A percentile compares a stretch with the other conserved stretches of the same genome.
Evolutionary conservation across 192 early-diverging fungal genomes (phyloP).

Genomic region (Podila epicladia): DNA sequence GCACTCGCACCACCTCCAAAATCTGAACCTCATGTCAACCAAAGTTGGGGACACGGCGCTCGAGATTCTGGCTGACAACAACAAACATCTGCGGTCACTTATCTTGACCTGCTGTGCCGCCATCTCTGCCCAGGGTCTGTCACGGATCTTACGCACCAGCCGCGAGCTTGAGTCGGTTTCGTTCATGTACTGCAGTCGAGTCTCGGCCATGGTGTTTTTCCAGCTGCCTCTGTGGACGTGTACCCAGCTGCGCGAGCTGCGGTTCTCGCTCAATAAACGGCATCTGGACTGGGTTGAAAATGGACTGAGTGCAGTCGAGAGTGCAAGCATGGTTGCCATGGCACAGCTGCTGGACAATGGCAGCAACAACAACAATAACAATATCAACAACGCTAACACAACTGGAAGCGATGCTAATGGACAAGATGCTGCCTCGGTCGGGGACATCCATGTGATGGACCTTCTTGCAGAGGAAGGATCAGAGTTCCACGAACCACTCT

Average conservation of each 20-base stretch:
- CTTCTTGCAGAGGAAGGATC: not conserved
- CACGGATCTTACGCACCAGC: conserved; percentile 1
- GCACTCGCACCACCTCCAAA: not conserved
- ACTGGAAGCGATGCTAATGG: not conserved
- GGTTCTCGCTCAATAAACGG: conserved; percentile 17
- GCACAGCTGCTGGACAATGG: not conserved
- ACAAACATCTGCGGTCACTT: not conserved
- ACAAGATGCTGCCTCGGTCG: not conserved
- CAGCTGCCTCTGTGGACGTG: conserved; percentile 23
- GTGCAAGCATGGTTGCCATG: not conserved
- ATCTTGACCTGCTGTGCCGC: conserved; percentile 25
- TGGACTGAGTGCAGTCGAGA: not conserved
- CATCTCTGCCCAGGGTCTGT: conserved; percentile 13
- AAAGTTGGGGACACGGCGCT: conserved; percentile 22
- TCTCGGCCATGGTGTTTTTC: conserved; percentile 23
- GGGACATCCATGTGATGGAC: not conserved
- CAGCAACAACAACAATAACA: not conserved
- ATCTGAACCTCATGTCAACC: conserved; percentile 23
- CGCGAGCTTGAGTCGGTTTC: conserved; percentile 7
- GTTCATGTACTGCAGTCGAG: conserved; percentile 26
- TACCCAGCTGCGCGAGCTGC: conserved; percentile 1
- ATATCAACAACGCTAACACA: not conserved
- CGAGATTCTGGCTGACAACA: conserved; percentile 2
- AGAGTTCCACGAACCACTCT: conserved; percentile 20
- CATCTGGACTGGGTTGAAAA: conserved; percentile 15